Evolutionary conservation across 305 asterid species (phyloP), one percentile per base, ranked within the genome.

Genomic region (Fraxinus nigra): DNA sequence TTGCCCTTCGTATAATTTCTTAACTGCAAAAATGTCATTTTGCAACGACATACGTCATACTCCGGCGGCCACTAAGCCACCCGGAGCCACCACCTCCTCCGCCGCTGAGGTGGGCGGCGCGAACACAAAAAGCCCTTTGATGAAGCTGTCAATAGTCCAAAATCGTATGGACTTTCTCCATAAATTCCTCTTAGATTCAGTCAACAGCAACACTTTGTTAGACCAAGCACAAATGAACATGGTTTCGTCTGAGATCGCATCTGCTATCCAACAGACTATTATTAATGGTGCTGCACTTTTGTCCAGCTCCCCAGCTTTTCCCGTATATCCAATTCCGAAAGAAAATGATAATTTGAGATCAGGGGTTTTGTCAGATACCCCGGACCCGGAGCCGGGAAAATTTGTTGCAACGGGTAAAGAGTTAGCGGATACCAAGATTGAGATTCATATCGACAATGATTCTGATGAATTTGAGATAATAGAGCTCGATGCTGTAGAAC

Each of bases 401-500:
- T 0, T 26, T 43, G 28, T 43, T 20, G 69, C 30, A 20, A 59
- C 28, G 24, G 69, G 26, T 32, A 46, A 61, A 26, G 28, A 48
- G 67, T 10, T 20, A 59, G 82, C n/a, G 73, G 82, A 82, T 63
- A 83, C 88, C 65, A 86, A 88, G 81, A 24, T 69, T 2, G 92
- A 91, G 85, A 69, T 67, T 78, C 83, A 77, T 16, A 1, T 38
- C 13, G 89, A 83, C 3, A 86, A 84, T 0, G 87, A 67, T 0
- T 28, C 22, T 0, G 92, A 86, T 3, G 92, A 85, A 59, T 89
- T 73, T 33, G 97, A 93, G 51, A 90, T 93, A 59, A 65, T 91
- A 7, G 98, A 93, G 86, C 85, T 92, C 37, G 98, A 95, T 33
- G 91, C 95, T 46, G 95, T 90, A 72, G 97, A 93, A 86, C 85